These are phyloP conservation scores for Falciphora oryzae DNA, from an alignment of 2,329 filamentous ascomycete genomes.

Conservation along the genomic window DNA sequence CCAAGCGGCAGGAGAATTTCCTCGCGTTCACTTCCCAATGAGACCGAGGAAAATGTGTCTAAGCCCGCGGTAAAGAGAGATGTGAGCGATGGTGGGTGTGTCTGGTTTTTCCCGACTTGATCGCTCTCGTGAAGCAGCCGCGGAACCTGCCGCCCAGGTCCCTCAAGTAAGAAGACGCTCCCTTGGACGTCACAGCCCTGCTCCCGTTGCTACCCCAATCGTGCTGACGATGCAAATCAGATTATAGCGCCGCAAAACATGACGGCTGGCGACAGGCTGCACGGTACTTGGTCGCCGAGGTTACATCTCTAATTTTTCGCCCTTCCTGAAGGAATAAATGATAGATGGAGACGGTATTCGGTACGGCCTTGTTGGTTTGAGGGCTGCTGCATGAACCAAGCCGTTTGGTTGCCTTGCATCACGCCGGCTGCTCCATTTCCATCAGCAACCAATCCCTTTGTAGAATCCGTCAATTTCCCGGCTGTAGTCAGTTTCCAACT, in stretches of 20 bases:
- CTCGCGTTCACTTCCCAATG: background rate
- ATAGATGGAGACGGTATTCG: too few relatives aligned
- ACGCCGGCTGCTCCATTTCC: background rate
- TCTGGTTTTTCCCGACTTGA: background rate
- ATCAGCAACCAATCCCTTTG: background rate
- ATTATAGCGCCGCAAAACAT: background rate
- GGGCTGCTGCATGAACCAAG: background rate
- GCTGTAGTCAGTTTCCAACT: background rate
- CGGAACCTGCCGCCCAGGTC: background rate
- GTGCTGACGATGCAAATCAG: conserved; percentile 1
- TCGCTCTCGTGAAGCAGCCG: background rate
- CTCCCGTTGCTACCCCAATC: background rate
- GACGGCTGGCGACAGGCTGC: background rate
- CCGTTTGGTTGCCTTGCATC: background rate
- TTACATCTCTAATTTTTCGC: background rate
- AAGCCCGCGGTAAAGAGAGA: background rate
- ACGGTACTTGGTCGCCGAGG: background rate
- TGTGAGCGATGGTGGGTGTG: background rate
- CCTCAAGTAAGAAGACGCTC: background rate
- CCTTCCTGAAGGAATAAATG: background rate
- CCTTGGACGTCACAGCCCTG: background rate
- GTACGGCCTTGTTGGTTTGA: background rate
- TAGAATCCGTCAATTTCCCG: background rate
- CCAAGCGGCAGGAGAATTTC: background rate
- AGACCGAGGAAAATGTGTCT: background rate